Evolutionary conservation across 768 basidiomycete genomes (phyloP).

Genomic region (Rhizopogon vulgaris): DNA sequence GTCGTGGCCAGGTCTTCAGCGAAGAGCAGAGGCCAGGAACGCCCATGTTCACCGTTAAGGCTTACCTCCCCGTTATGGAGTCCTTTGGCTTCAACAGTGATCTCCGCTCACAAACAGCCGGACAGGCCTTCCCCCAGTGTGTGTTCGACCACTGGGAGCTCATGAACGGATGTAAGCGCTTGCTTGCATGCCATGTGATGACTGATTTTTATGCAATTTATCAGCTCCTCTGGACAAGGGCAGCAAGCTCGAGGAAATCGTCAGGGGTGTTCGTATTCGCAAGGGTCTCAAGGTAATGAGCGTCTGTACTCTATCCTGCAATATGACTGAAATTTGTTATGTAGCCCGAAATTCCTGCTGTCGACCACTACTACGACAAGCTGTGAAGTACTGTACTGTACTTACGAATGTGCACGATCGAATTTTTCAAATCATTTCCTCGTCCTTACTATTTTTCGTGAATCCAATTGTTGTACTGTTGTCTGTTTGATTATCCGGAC

Average conservation of each 20-base stretch:
- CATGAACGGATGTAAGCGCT: constrained; percentile 71
- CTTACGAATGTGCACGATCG: constrained; percentile 4
- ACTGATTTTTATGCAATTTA: constrained; percentile 5
- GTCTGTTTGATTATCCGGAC: not conserved
- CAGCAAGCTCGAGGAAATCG: constrained; percentile 84
- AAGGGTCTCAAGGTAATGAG: constrained; percentile 86
- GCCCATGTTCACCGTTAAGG: constrained; percentile 99
- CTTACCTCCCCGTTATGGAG: constrained; percentile 86
- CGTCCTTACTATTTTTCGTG: constrained; percentile 7
- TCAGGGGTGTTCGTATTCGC: constrained; percentile 74
- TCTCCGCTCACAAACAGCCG: constrained; percentile 85
- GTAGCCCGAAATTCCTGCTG: constrained; percentile 74
- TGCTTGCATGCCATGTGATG: not conserved
- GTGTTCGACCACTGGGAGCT: constrained; percentile 93
- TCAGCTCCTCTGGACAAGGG: constrained; percentile 83
- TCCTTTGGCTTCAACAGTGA: constrained; percentile 98
- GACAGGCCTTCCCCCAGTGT: constrained; percentile 96
- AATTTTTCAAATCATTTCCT: constrained; percentile 11
- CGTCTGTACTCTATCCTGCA: not conserved
- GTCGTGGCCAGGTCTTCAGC: constrained; percentile 97
- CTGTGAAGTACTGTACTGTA: constrained; percentile 37
- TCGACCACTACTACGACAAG: constrained; percentile 95
- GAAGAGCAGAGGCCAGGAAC: constrained; percentile 97
- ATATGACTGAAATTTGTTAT: constrained; percentile 7
- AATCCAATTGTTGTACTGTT: constrained; percentile 10